Percentiles rank a stretch among this genome's conserved stretches.
phyloP scores from a whole-genome alignment of 495 filamentous ascomycete species.

The Trichocladium uniseriatum region DNA sequence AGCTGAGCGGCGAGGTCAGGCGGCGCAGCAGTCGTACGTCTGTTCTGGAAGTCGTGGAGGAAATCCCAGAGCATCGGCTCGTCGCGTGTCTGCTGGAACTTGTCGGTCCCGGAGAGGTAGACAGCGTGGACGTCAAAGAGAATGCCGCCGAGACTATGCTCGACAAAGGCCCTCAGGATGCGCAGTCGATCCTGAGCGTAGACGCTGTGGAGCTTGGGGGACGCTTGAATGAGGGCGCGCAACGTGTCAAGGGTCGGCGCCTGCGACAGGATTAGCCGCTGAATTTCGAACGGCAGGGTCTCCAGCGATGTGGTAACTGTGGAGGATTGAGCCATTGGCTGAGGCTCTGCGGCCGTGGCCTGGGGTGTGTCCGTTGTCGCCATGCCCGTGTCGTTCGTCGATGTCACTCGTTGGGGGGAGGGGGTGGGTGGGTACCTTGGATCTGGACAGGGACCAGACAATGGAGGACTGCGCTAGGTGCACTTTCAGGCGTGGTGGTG shows the following conservation, averaged over 20 bases:
- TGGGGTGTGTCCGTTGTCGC: too few species aligned
- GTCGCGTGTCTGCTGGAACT: neutral
- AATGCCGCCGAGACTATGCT: neutral
- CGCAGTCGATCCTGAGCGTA: neutral
- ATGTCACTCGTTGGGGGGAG: too few species aligned
- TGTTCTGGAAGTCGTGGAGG: neutral
- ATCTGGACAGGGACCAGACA: too few species aligned
- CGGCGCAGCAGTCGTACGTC: neutral
- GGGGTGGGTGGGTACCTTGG: too few species aligned
- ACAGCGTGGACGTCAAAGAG: neutral
- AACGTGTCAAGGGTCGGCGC: neutral
- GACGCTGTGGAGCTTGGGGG: neutral
- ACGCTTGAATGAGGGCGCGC: slow-evolving; percentile 1
- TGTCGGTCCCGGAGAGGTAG: neutral
- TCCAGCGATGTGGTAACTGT: too few species aligned
- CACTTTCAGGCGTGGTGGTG: too few species aligned
- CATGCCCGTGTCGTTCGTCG: too few species aligned
- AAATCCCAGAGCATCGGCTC: neutral
- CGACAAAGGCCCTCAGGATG: neutral
- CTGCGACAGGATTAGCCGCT: slow-evolving; percentile 1
- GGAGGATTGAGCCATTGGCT: too few species aligned
- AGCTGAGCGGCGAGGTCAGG: neutral
- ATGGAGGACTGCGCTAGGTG: too few species aligned
- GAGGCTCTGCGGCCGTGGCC: too few species aligned
- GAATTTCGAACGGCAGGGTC: neutral